These are phyloP conservation scores for Farysia itapuensis DNA, from an alignment of 1,284 basidiomycete genomes.

Conservation along the genomic window DNA sequence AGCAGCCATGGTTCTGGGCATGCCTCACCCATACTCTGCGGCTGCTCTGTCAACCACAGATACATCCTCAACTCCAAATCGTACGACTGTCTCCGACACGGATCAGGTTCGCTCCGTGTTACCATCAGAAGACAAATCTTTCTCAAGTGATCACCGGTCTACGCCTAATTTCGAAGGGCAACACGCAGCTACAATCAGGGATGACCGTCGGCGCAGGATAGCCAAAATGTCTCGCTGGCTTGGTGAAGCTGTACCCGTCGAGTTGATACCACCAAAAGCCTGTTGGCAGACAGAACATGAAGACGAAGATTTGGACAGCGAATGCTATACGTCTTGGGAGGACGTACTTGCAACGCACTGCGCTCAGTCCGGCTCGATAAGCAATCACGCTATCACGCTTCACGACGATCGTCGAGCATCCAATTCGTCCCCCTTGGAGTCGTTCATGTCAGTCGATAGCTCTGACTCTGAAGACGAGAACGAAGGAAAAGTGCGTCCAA, in stretches of 20 bases:
- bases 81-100: too few species aligned
- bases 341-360: background rate
- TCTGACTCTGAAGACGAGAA: constrained; percentile 13
- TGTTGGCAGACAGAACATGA: background rate
- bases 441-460: constrained; percentile 42
- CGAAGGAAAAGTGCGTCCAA: background rate
- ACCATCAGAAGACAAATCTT: background rate
- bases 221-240: constrained; percentile 51
- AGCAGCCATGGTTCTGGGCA: constrained; percentile 25
- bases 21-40: constrained; percentile 30
- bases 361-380: too few species aligned
- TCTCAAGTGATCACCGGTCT: too few species aligned
- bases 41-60: too few species aligned
- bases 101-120: background rate
- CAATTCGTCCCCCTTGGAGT: constrained; percentile 8
- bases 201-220: constrained; percentile 37
- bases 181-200: constrained; percentile 22
- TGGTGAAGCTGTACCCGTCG: constrained; percentile 37
- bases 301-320: too few species aligned
- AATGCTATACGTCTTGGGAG: background rate
- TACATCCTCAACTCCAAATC: too few species aligned
- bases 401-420: too few species aligned
- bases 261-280: constrained; percentile 15
- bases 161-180: too few species aligned
- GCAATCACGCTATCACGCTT: too few species aligned